These are phyloP conservation scores for Phyllosticta ampelicida DNA, from an alignment of 2,329 filamentous ascomycete genomes.

Conservation along the genomic window DNA sequence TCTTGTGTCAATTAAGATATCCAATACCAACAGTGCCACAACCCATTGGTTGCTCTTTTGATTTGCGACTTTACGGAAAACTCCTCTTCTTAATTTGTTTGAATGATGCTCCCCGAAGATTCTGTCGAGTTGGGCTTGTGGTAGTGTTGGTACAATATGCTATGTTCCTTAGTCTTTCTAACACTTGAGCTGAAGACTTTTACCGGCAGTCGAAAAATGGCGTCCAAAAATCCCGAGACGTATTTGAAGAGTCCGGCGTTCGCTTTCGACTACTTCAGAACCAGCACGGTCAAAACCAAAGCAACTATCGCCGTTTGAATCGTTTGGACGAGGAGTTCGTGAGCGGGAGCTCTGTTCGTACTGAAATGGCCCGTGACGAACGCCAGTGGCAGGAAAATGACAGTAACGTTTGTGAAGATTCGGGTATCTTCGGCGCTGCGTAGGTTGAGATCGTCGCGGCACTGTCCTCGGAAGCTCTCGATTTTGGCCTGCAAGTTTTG, in stretches of 20 bases:
- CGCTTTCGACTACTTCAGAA: background rate
- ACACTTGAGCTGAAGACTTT: too few species aligned
- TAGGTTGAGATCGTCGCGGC: slow-evolving; percentile 15
- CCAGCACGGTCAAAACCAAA: background rate
- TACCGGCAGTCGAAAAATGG: too few species aligned
- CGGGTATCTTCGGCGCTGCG: slow-evolving; percentile 20
- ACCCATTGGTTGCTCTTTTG: background rate
- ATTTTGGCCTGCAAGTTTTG: slow-evolving; percentile 13
- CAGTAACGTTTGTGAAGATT: slow-evolving; percentile 27
- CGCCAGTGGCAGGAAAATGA: slow-evolving; percentile 25
- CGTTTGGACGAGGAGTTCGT: background rate
- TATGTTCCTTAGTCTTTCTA: too few species aligned
- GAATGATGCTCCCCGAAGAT: background rate
- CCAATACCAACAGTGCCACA: background rate
- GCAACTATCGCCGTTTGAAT: background rate
- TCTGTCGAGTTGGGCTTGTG: background rate
- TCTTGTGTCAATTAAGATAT: background rate
- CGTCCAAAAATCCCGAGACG: too few species aligned
- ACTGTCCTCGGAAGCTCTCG: slow-evolving; percentile 13
- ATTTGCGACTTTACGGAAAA: background rate
- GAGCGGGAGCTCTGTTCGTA: slow-evolving; percentile 18
- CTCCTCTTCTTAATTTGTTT: too few species aligned
- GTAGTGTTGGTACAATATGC: background rate
- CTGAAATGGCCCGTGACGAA: slow-evolving; percentile 25
- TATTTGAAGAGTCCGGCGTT: too few species aligned